Base-by-base conservation (phyloP, 768 basidiomycete species). In the Glaciozyma martinii region DNA sequence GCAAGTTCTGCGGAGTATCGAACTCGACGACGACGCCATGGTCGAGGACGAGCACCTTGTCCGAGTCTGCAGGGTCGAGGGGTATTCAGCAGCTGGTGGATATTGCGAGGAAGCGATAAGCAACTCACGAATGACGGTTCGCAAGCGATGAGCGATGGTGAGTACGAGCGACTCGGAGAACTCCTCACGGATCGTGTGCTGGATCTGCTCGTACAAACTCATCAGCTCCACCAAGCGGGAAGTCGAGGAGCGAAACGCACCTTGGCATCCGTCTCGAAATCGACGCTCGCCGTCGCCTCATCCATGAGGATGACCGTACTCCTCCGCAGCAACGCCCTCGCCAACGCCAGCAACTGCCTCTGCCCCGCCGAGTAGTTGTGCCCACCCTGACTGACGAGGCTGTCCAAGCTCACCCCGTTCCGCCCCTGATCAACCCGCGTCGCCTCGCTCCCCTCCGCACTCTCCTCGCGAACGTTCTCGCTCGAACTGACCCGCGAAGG, bases 1-100 rank as follows among this genome's bases (percentile, higher is more conserved):
- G 78, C 40, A 88, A 78, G n/a, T 77, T 76, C 21, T 62, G 70
- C 1, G 85, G 85, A 13, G 79, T 71, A 66, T 83, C 85, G 63
- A 81, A 85, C 69, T 86, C 71, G 49, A 63, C 56, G 23, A 71
- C 27, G 1, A 2, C 1, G 8, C 70, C 71, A 5, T 43, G 16
- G 43, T 71, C 66, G 23, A 72, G 62, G 10, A 70, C 66, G 18
- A 62, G 53, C 5, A 66, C 46, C 23, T 23, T 23, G 56, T 70
- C 68, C 10, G 33, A 56, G 55, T 56, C 55, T 56, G 55, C n/a
- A n/a, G 18, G 13, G 3, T 40, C 12, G 12, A 19, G 7, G 25
- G 9, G 3, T n/a, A 46, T 15, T 5, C 21, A 7, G 46, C 15
- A n/a, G 33, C 21, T 50, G 16, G 6, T 7, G 27, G 3, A n/a